Conservation (phyloP, 1,139 yeast genomes). For the Kodamaea derodonti region DNA sequence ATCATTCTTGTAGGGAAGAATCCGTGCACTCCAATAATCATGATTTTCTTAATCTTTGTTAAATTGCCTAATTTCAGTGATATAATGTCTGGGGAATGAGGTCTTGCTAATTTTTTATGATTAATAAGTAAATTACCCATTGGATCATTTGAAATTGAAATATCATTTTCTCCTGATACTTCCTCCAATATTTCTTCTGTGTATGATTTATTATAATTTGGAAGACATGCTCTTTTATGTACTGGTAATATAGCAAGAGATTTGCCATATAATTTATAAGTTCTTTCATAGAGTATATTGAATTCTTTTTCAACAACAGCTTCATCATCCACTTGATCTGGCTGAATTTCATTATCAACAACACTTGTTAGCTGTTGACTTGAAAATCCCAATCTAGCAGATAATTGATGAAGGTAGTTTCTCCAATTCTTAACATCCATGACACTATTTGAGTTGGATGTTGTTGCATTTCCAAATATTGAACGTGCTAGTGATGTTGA, state of each 20-base stretch:
- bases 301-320: conserved; percentile 31
- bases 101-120: conserved; percentile 13
- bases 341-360: conserved; percentile 13
- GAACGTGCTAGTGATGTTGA: conserved; percentile 10
- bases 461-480: conserved; percentile 24
- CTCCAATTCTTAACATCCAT: conserved; percentile 39
- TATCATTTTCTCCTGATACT: conserved; percentile 29
- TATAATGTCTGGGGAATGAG: conserved; percentile 22
- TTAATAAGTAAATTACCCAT: conserved; percentile 45
- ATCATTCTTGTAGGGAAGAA: conserved; percentile 87
- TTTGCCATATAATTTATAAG: conserved; percentile 40
- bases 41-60: conserved; percentile 45
- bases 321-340: conserved; percentile 14
- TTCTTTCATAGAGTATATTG: conserved; percentile 34
- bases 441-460: conserved; percentile 19
- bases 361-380: conserved; percentile 30
- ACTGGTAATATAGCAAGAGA: conserved; percentile 36
- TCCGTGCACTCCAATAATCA: conserved; percentile 92
- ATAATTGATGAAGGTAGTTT: conserved; percentile 32
- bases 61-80: conserved; percentile 31
- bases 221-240: conserved; percentile 41
- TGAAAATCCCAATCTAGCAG: conserved; percentile 37
- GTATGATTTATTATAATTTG: conserved; percentile 36
- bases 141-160: conserved; percentile 41
- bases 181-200: conserved; percentile 23